These are phyloP conservation scores for Leishmania tarentolae DNA, from an alignment of 208 protist genomes.

Conservation along the genomic window DNA sequence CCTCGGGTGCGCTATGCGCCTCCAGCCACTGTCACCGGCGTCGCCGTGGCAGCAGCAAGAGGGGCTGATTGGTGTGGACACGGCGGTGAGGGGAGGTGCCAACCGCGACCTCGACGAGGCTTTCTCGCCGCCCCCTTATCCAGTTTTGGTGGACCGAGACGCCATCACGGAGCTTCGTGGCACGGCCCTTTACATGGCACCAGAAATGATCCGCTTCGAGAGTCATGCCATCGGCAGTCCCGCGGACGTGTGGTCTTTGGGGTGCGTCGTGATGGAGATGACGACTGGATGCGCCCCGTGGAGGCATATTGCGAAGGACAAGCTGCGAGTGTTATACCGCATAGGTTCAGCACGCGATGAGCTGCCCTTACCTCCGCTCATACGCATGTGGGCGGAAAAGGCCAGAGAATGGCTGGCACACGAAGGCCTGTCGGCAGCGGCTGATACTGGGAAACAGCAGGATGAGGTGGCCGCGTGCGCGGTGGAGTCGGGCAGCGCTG, in stretches of 20 bases:
- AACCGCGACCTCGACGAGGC: conserved; percentile 2
- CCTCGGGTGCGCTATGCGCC: conserved; percentile 89
- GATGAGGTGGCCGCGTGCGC: not conserved
- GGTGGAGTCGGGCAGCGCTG: not conserved
- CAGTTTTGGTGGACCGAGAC: conserved; percentile 56
- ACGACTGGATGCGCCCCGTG: conserved; percentile 73
- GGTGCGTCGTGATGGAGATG: conserved; percentile 87
- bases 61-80: not conserved
- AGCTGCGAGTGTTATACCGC: conserved; percentile 57
- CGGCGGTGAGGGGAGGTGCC: not conserved
- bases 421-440: not conserved
- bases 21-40: conserved; percentile 29
- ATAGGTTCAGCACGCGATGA: conserved; percentile 62
- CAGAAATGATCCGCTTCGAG: conserved; percentile 84
- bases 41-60: not conserved
- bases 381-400: conserved; percentile 46
- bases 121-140: conserved; percentile 31
- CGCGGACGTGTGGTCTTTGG: conserved; percentile 85
- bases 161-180: conserved; percentile 82
- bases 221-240: conserved; percentile 52
- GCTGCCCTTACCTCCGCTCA: conserved; percentile 66
- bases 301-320: conserved; percentile 61
- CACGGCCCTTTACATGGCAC: conserved; percentile 86
- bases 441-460: not conserved
- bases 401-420: conserved; percentile 36